A percentile compares a stretch with the other conserved stretches of the same genome.
These are phyloP conservation scores for Phytophthora crassamura DNA, from an alignment of 352 stramenopile genomes.

Conservation along the genomic window DNA sequence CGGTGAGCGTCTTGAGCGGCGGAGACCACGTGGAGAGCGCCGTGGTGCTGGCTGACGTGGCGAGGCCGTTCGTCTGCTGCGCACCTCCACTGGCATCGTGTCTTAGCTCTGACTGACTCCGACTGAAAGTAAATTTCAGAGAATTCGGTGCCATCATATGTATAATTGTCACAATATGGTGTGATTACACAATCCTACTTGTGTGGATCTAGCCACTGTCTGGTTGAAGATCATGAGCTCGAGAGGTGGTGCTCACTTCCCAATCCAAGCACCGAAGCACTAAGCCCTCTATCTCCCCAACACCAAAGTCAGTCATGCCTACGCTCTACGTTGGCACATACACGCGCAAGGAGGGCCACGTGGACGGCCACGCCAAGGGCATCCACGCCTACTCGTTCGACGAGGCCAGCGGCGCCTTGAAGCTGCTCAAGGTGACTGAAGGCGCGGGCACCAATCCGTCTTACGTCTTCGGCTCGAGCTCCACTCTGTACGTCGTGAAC, in stretches of 20 bases:
- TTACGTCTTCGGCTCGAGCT: slow-evolving; percentile 56
- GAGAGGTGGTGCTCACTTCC: slow-evolving; percentile 25
- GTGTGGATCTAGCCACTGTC: too few relatives aligned
- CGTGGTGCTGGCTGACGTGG: too few relatives aligned
- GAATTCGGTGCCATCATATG: too few relatives aligned
- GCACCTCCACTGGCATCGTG: too few relatives aligned
- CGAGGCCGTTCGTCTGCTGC: too few relatives aligned
- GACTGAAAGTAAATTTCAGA: too few relatives aligned
- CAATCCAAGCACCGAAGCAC: slow-evolving; percentile 14
- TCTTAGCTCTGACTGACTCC: too few relatives aligned
- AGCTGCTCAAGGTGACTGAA: slow-evolving; percentile 55
- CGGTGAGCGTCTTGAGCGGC: too few relatives aligned
- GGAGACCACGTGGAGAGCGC: too few relatives aligned
- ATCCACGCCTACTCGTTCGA: slow-evolving; percentile 75
- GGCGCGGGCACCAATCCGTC: slow-evolving; percentile 73
- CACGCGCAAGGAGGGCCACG: slow-evolving; percentile 78
- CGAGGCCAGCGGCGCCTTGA: slow-evolving; percentile 51
- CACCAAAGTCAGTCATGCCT: slow-evolving; percentile 18
- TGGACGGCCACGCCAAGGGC: slow-evolving; percentile 80
- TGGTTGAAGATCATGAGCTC: slow-evolving; percentile 6
- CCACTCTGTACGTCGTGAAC: slow-evolving; percentile 71
- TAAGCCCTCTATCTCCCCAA: neutral
- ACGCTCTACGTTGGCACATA: slow-evolving; percentile 87
- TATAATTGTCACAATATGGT: too few relatives aligned
- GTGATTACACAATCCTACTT: too few relatives aligned